A percentile compares a stretch with the other conserved stretches of the same genome.
Evolutionary conservation across 176 grass and related monocot genomes (phyloP).

Genomic region (Aegilops bicornis): DNA sequence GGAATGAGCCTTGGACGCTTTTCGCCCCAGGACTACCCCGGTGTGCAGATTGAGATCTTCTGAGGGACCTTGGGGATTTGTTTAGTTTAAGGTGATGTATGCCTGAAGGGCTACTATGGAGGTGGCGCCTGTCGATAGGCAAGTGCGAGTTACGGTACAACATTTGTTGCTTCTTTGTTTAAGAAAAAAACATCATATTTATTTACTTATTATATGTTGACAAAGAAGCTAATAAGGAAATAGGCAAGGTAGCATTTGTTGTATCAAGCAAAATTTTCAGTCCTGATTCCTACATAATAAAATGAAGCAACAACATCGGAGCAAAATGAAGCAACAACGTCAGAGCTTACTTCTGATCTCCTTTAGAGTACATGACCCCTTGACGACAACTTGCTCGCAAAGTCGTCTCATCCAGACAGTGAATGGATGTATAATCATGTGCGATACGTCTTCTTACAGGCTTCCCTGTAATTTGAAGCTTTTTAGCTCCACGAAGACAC

Average conservation of each 20-base stretch:
- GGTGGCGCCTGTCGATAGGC: not conserved
- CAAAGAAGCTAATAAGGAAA: not conserved
- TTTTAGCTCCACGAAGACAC: not conserved
- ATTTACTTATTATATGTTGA: not conserved
- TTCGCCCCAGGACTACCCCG: not conserved
- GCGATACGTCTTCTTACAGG: too few relatives aligned
- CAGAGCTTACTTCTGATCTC: not conserved
- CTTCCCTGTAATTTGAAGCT: too few relatives aligned
- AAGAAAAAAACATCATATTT: not conserved
- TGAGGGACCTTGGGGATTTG: not conserved
- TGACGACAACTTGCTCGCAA: not conserved
- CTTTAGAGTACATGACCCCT: not conserved
- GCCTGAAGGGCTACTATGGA: too few relatives aligned
- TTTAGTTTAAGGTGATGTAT: not conserved
- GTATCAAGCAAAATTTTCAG: not conserved
- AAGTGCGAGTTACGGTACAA: not conserved
- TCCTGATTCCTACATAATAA: not conserved
- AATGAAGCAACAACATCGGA: too few relatives aligned
- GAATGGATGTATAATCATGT: too few relatives aligned
- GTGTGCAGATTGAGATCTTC: conserved; percentile 18
- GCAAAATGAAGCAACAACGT: not conserved
- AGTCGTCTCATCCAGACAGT: not conserved
- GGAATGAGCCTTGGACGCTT: not conserved
- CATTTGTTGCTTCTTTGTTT: too few relatives aligned
- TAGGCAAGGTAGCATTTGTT: not conserved